A percentile compares a stretch with the other conserved stretches of the same genome.
phyloP scores from a whole-genome alignment of 2,329 filamentous ascomycete species.

The Hymenoscyphus fraxineus region DNA sequence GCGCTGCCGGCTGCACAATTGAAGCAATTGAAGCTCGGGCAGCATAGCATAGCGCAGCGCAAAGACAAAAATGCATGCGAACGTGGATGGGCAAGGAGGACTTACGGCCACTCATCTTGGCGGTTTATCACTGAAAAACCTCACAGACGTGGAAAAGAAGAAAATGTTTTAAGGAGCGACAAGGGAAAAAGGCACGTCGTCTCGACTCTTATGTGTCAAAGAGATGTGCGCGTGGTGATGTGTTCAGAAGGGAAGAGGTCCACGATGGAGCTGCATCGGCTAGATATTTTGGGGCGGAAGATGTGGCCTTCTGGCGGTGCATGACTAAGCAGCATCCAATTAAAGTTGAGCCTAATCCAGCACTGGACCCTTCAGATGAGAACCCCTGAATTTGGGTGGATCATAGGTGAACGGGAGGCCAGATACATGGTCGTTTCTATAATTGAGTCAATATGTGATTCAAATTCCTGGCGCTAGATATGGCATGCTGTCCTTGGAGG shows the following conservation, averaged over 20 bases:
- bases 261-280: slow-evolving; percentile 1
- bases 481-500: not conserved
- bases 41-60: slow-evolving; percentile 8
- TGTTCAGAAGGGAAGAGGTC: slow-evolving; percentile 17
- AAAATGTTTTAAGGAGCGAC: slow-evolving; percentile 32
- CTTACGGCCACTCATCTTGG: slow-evolving; percentile 43
- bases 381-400: slow-evolving; percentile 2
- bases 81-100: slow-evolving; percentile 20
- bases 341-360: not conserved
- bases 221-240: slow-evolving; percentile 28
- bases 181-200: slow-evolving; percentile 23
- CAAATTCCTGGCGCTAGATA: not conserved
- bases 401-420: not conserved
- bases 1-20: not conserved
- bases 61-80: not conserved
- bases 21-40: slow-evolving; percentile 19
- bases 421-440: not conserved
- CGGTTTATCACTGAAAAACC: slow-evolving; percentile 34
- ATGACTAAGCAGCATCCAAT: slow-evolving; percentile 3
- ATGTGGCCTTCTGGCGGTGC: slow-evolving; percentile 9
- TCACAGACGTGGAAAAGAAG: slow-evolving; percentile 37
- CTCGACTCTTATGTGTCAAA: slow-evolving; percentile 31
- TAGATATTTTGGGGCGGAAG: slow-evolving; percentile 8
- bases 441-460: not conserved
- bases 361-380: not conserved